Evolutionary conservation across 139 green algal species (phyloP), one percentile per base, ranked within the genome.

Genomic region (Closterium sp.): DNA sequence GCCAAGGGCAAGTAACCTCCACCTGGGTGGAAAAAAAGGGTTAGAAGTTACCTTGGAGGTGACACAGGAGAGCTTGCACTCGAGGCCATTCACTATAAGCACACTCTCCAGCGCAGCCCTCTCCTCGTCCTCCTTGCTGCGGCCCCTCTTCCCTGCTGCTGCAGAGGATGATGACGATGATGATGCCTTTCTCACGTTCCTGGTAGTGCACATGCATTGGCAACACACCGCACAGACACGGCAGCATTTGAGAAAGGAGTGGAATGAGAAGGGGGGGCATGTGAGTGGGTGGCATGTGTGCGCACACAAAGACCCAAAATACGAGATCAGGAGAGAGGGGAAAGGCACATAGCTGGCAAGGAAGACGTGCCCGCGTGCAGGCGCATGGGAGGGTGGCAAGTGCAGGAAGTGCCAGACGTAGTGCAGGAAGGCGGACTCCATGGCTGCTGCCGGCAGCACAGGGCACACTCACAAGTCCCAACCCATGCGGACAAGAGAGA

Each of bases 51-150:
- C 32, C 32, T 38, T 38, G 32, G 32, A 38, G 27, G 93, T 97
- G 31, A 79, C 88, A 92, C 96, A 97, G 88, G 95, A 93, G 31
- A 99, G 96, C 95, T 99, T 99, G 97, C 97, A 99, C 96, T 99
- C 98, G 32, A 99, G 96, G 0, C 98, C 97, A 86, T 99, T 99
- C 24, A 38, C 45, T 10, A 96, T 79, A 79, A 22, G 50, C 29
- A 90, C 30, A 17, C 28, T 45, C 29, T 94, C 90, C n/a, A 92
- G 62, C 22, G 87, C 30, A 28, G n/a, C 30, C 85, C 85, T 88
- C 30, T 32, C 85, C 29, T 88, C 85, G 29, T 88, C 30, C 89
- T 29, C 31, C 31, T 29, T 50, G 30, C 89, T 28, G 28, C 32
- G 24, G 11, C n/a, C 88, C 89, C 90, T 31, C 88, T 31, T 91